A percentile compares a stretch with the other conserved stretches of the same genome.
These are phyloP conservation scores for Coemansia sp. DNA, from an alignment of 192 early-diverging fungal genomes.

Conservation along the genomic window DNA sequence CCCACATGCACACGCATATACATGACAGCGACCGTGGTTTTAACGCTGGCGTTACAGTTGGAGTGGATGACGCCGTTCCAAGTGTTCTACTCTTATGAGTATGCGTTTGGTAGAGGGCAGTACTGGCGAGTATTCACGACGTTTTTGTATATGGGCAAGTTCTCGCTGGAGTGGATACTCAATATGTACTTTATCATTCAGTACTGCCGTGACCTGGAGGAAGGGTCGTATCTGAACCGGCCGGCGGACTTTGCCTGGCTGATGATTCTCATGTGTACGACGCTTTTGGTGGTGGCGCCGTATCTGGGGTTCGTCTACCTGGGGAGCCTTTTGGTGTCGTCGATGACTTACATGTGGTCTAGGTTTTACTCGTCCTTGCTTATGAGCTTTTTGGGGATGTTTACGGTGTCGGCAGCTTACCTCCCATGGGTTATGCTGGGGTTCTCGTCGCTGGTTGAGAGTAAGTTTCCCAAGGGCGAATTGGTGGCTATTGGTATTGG, in stretches of 20 bases:
- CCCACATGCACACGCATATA: constrained; percentile 85
- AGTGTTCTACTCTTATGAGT: constrained; percentile 75
- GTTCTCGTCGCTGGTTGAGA: constrained; percentile 74
- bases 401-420: constrained; percentile 88
- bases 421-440: constrained; percentile 88
- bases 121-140: constrained; percentile 91
- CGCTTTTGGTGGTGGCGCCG: constrained; percentile 53
- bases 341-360: constrained; percentile 97
- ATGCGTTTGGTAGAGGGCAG: constrained; percentile 70
- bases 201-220: constrained; percentile 91
- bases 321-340: constrained; percentile 76
- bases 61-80: constrained; percentile 77
- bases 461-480: constrained; percentile 73
- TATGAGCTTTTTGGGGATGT: constrained; percentile 87
- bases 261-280: constrained; percentile 63
- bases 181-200: constrained; percentile 88
- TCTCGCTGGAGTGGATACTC: constrained; percentile 90
- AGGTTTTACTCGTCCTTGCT: constrained; percentile 85
- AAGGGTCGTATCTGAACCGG: constrained; percentile 85
- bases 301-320: constrained; percentile 68
- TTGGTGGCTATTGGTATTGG: constrained; percentile 82
- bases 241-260: constrained; percentile 94
- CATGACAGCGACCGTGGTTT: constrained; percentile 70
- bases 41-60: constrained; percentile 85
- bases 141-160: constrained; percentile 89